Conservation (phyloP, 345 rosid genomes). For the Acer campestre region DNA sequence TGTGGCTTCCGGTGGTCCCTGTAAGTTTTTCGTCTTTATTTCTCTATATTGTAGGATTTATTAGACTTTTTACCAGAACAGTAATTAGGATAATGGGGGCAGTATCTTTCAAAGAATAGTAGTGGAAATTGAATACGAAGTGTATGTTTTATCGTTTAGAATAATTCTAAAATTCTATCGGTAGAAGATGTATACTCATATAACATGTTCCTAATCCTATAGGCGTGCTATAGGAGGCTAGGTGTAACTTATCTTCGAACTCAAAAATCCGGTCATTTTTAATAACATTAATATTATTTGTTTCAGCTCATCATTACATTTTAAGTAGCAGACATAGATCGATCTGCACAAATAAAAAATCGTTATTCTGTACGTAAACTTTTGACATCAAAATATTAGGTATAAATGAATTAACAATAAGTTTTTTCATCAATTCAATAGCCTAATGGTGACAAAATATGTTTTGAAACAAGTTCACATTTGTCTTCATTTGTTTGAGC, state of each 20-base stretch:
- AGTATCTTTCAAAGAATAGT: not conserved
- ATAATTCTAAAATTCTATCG: not conserved
- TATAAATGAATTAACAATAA: not conserved
- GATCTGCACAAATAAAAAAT: not conserved
- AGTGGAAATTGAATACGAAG: not conserved
- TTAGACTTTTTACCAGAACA: not conserved
- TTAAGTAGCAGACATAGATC: not conserved
- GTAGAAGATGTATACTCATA: not conserved
- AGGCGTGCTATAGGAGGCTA: not conserved
- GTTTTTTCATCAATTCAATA: not conserved
- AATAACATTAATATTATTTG: not conserved
- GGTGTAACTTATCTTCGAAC: not conserved
- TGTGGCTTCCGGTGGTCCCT: constrained; percentile 50
- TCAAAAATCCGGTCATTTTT: not conserved
- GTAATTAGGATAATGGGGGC: not conserved
- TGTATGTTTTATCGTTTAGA: not conserved
- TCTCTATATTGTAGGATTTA: not conserved
- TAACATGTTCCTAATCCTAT: not conserved
- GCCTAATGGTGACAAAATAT: not conserved
- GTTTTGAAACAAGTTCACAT: not conserved
- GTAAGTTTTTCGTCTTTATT: constrained; percentile 18
- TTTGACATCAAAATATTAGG: not conserved
- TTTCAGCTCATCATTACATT: not conserved
- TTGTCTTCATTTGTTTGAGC: not conserved
- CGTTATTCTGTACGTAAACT: not conserved